Conservation (phyloP, 768 basidiomycete species). For the Mrakia frigida region DNA sequence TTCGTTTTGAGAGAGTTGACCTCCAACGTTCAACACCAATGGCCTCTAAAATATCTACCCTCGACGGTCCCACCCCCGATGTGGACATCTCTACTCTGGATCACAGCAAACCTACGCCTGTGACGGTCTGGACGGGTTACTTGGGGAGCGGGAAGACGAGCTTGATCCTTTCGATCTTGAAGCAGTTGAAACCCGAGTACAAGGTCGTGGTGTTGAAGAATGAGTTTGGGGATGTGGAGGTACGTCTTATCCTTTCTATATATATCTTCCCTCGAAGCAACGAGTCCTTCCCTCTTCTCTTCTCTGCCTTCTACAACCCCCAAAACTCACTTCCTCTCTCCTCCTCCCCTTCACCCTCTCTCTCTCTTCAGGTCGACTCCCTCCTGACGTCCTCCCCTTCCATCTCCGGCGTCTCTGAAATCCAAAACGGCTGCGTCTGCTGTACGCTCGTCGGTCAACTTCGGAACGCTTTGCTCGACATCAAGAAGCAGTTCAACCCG, state of each 20-base stretch:
- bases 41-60: neutral
- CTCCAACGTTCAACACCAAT: neutral
- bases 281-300: too few relatives aligned
- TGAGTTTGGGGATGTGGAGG: constrained; percentile 92
- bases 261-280: too few relatives aligned
- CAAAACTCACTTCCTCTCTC: constrained; percentile 12
- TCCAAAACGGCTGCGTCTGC: constrained; percentile 48
- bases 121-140: constrained; percentile 95
- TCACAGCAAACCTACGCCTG: constrained; percentile 55
- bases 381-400: constrained; percentile 70
- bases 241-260: neutral
- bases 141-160: constrained; percentile 48
- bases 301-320: constrained; percentile 15
- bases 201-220: constrained; percentile 73
- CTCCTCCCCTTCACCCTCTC: neutral
- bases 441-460: constrained; percentile 93
- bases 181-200: constrained; percentile 76
- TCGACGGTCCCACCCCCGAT: neutral
- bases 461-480: constrained; percentile 82
- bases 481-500: constrained; percentile 55
- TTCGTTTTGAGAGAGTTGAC: too few relatives aligned
- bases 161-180: constrained; percentile 70
- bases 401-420: constrained; percentile 66
- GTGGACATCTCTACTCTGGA: neutral
- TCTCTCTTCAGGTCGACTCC: constrained; percentile 64